Evolutionary conservation across 2,329 filamentous ascomycete genomes (phyloP), one percentile per base, ranked within the genome.

Genomic region (Lachnellula cervina): DNA sequence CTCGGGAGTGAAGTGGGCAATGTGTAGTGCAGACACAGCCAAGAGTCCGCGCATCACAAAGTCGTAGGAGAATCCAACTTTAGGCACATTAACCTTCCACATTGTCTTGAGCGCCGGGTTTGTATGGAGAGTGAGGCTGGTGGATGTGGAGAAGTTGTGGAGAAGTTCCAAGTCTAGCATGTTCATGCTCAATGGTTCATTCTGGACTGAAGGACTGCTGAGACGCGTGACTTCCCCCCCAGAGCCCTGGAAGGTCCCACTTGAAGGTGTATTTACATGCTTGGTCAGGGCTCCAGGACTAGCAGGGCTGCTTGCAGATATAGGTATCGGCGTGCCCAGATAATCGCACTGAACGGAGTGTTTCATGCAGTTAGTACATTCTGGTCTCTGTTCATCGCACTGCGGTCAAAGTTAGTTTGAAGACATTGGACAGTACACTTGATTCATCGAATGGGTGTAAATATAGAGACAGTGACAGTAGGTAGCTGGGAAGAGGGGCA

Each of bases 121-220:
- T 6, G 67, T 68, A 4, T 73, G 73, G 3, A 81, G 66, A 0
- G 78, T 80, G n/a, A 71, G 68, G 51, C 73, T 74, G 0, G 79
- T 82, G 9, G 73, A 74, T 0, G 73, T 76, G 45, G 72, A 74
- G 59, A 73, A 82, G 66, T 82, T 77, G 62, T 82, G 77, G 6
- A 82, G 69, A 1, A 82, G 72, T 59, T 81, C 77, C 8, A 81
- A 70, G 46, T 81, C 77, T 11, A 73, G 62, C 1, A 77, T 59
- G 23, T 74, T 74, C 17, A 75, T 62, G 5, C 32, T 45, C n/a
- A 44, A 38, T 32, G 55, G 55, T 13, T 42, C 51, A 25, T 49
- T 25, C 16, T 21, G 13, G 37, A 42, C 35, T 32, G 37, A 23
- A 21, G 43, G 21, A 16, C 19, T 40, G 40, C 49, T 47, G 43